phyloP scores from a whole-genome alignment of 768 basidiomycete species.

The Leccinellum luteum region DNA sequence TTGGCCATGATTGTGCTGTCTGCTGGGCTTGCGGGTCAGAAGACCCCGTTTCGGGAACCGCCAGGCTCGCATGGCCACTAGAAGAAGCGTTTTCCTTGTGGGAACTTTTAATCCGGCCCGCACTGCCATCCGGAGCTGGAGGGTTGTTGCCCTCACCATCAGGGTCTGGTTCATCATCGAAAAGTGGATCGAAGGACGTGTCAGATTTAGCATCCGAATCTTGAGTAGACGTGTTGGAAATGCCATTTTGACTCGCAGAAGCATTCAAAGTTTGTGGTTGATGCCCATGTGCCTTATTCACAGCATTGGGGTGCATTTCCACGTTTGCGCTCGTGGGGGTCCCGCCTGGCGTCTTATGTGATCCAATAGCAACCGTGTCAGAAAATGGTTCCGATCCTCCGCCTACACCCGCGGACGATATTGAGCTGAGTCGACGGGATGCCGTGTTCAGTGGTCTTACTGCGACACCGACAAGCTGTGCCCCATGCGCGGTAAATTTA shows the following conservation, averaged over 20 bases:
- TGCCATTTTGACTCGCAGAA: slow-evolving; percentile 24
- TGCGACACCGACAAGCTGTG: slow-evolving; percentile 80
- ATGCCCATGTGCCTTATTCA: slow-evolving; percentile 18
- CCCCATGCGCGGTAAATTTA: slow-evolving; percentile 75
- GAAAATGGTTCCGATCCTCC: slow-evolving; percentile 21
- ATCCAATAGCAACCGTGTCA: slow-evolving; percentile 7
- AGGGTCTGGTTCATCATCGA: slow-evolving; percentile 79
- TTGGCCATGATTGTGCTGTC: slow-evolving; percentile 27
- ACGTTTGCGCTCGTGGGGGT: slow-evolving; percentile 18
- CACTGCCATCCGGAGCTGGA: slow-evolving; percentile 15
- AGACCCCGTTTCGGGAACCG: slow-evolving; percentile 28
- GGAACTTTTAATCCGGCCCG: slow-evolving; percentile 13
- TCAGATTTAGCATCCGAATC: slow-evolving; percentile 72
- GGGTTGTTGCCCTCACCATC: slow-evolving; percentile 44
- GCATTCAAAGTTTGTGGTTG: slow-evolving; percentile 13
- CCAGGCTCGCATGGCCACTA: slow-evolving; percentile 21
- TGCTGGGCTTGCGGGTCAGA: slow-evolving; percentile 25
- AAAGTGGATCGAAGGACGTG: slow-evolving; percentile 82
- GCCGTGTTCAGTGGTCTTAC: slow-evolving; percentile 60
- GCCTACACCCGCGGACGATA: slow-evolving; percentile 23
- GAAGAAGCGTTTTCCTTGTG: slow-evolving; percentile 14
- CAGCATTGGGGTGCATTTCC: slow-evolving; percentile 20
- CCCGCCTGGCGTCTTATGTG: slow-evolving; percentile 12
- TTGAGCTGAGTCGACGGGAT: slow-evolving; percentile 30
- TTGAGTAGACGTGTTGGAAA: slow-evolving; percentile 24